These are phyloP conservation scores for Rhodamnia argentea DNA, from an alignment of 345 rosid genomes.

Conservation along the genomic window DNA sequence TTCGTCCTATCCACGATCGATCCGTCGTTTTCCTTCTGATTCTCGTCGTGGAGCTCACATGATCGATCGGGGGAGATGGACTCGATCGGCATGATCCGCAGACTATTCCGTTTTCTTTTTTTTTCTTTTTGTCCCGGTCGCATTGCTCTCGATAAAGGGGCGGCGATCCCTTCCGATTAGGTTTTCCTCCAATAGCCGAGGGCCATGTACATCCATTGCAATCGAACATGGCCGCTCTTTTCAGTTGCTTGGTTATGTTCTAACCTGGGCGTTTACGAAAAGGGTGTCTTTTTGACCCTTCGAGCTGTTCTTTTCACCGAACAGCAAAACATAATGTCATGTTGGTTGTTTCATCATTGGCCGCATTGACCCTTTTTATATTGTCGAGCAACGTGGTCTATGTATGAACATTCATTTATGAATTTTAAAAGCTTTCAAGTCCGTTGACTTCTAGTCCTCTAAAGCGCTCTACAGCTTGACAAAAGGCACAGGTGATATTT, in stretches of 20 bases:
- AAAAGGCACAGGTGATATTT: not conserved
- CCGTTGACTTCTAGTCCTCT: not conserved
- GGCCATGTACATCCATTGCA: not conserved
- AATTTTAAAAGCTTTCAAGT: not conserved
- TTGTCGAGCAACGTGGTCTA: not conserved
- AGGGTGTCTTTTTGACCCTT: not conserved
- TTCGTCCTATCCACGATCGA: not conserved
- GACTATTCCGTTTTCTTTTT: not conserved
- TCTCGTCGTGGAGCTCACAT: not conserved
- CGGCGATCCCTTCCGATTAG: not conserved
- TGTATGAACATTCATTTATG: not conserved
- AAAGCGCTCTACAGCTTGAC: not conserved
- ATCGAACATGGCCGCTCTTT: not conserved
- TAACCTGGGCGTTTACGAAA: not conserved
- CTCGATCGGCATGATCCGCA: not conserved
- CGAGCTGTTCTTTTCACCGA: not conserved
- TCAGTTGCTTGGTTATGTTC: not conserved
- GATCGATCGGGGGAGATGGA: not conserved
- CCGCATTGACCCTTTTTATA: not conserved
- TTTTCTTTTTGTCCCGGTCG: not conserved
- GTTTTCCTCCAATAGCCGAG: not conserved
- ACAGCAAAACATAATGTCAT: not conserved
- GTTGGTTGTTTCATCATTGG: not conserved
- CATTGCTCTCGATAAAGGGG: not conserved
- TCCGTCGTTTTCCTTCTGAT: not conserved